A percentile compares a stretch with the other conserved stretches of the same genome.
Evolutionary conservation across 805 yeast genomes (phyloP).

Genomic region (Teunomyces cretensis): DNA sequence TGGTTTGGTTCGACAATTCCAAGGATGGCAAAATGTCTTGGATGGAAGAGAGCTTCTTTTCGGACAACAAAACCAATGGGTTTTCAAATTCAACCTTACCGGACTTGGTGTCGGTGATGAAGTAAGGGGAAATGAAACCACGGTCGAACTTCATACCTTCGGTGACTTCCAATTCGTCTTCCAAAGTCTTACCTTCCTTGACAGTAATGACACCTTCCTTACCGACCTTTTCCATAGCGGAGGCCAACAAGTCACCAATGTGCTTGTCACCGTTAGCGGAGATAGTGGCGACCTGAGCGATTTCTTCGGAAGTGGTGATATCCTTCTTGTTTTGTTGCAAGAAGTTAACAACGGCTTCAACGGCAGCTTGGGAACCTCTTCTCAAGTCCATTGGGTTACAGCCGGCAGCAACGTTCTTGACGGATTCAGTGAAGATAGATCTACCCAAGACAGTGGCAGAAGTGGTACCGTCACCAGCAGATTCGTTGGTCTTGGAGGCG

Average conservation of each 20-base stretch:
- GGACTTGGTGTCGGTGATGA: slow-evolving; percentile 86
- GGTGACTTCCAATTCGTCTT: slow-evolving; percentile 91
- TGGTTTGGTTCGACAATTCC: slow-evolving; percentile 86
- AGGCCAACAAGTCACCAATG: slow-evolving; percentile 86
- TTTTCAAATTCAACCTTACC: slow-evolving; percentile 95
- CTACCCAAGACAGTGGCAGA: slow-evolving; percentile 96
- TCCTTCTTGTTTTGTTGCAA: slow-evolving; percentile 85
- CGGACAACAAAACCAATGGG: slow-evolving; percentile 84
- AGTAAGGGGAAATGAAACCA: slow-evolving; percentile 95
- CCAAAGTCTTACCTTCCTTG: slow-evolving; percentile 95
- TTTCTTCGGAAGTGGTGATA: slow-evolving; percentile 90
- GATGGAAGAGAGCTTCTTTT: slow-evolving; percentile 88
- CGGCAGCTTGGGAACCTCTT: slow-evolving; percentile 97
- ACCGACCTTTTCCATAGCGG: slow-evolving; percentile 98
- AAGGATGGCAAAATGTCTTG: slow-evolving; percentile 91
- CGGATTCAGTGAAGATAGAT: slow-evolving; percentile 91
- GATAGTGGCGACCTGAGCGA: slow-evolving; percentile 97
- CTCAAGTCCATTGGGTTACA: slow-evolving; percentile 98
- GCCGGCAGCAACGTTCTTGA: slow-evolving; percentile 97
- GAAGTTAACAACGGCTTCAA: slow-evolving; percentile 84
- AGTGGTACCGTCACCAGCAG: slow-evolving; percentile 99
- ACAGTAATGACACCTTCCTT: slow-evolving; percentile 98
- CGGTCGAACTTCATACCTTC: slow-evolving; percentile 99
- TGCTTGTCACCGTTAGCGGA: slow-evolving; percentile 95
- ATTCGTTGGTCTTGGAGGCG: slow-evolving; percentile 94